Percentiles rank a stretch among this genome's conserved stretches.
phyloP scores from a whole-genome alignment of 2,329 filamentous ascomycete species.

The Colletotrichum caudatum region DNA sequence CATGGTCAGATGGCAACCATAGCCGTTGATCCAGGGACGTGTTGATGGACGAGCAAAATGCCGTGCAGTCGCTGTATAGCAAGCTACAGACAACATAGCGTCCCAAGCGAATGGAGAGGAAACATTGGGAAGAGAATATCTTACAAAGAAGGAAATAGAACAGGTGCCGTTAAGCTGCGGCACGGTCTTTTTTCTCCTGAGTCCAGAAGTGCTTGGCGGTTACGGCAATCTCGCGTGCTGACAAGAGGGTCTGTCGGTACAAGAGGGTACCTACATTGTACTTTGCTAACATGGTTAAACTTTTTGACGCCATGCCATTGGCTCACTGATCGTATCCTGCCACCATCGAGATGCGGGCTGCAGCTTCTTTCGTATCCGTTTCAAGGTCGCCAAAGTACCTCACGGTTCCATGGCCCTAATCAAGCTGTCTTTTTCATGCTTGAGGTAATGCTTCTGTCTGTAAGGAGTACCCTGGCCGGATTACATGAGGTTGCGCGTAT shows the following conservation, averaged over 20 bases:
- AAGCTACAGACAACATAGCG: neutral
- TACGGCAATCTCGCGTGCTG: constrained; percentile 38
- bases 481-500: neutral
- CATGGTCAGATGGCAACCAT: neutral
- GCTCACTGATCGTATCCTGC: constrained; percentile 27
- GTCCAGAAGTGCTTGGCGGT: constrained; percentile 39
- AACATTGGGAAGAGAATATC: neutral
- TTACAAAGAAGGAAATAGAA: neutral
- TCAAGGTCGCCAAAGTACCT: constrained; percentile 19
- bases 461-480: neutral
- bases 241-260: constrained; percentile 9
- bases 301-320: constrained; percentile 27
- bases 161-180: constrained; percentile 31
- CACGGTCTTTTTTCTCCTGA: constrained; percentile 36
- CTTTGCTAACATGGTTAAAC: constrained; percentile 17
- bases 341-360: constrained; percentile 20
- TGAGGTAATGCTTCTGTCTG: neutral
- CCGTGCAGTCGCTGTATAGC: constrained; percentile 18
- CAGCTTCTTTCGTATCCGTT: constrained; percentile 21
- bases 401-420: neutral
- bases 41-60: neutral
- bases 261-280: constrained; percentile 31
- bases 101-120: neutral
- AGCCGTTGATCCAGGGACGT: neutral
- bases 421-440: neutral